A percentile compares a stretch with the other conserved stretches of the same genome.
Evolutionary conservation across 495 filamentous ascomycete species (phyloP).

Genomic region (Aspergillus conjunctus): DNA sequence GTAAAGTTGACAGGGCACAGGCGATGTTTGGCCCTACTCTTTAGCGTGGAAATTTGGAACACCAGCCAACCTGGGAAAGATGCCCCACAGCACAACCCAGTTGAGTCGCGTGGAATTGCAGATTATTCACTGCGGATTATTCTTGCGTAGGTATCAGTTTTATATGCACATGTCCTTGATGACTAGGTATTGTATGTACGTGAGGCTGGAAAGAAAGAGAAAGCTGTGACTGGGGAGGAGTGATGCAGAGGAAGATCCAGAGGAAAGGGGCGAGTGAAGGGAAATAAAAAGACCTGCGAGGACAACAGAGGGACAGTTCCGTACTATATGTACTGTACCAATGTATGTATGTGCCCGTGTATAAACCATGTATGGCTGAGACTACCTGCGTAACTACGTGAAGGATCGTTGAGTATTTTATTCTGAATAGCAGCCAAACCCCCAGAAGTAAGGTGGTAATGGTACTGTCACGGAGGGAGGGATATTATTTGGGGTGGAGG

Average conservation of each 20-base stretch:
- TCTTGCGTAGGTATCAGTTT: constrained; percentile 12
- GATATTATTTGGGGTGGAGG: constrained; percentile 15
- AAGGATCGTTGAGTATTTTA: neutral
- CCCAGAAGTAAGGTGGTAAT: constrained; percentile 19
- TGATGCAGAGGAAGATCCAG: constrained; percentile 8
- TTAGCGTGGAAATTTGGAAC: constrained; percentile 44
- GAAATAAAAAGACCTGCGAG: constrained; percentile 6
- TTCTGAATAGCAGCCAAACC: neutral
- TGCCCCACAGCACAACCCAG: constrained; percentile 45
- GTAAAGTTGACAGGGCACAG: constrained; percentile 45
- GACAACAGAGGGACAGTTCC: no score
- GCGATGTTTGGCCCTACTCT: constrained; percentile 53
- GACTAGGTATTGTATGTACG: constrained; percentile 20
- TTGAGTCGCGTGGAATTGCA: constrained; percentile 38
- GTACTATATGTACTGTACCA: neutral
- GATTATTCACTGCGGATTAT: constrained; percentile 22
- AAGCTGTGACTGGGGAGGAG: constrained; percentile 6
- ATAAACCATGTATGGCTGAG: neutral
- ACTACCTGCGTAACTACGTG: neutral
- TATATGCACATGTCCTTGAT: constrained; percentile 13
- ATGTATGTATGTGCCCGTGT: constrained; percentile 12
- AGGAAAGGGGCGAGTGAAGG: constrained; percentile 2
- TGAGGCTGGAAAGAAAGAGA: neutral
- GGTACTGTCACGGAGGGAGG: constrained; percentile 26
- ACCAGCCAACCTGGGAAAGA: constrained; percentile 39